Base-by-base conservation (phyloP, 306 rosid species). In the Pyrus bretschneideri region DNA sequence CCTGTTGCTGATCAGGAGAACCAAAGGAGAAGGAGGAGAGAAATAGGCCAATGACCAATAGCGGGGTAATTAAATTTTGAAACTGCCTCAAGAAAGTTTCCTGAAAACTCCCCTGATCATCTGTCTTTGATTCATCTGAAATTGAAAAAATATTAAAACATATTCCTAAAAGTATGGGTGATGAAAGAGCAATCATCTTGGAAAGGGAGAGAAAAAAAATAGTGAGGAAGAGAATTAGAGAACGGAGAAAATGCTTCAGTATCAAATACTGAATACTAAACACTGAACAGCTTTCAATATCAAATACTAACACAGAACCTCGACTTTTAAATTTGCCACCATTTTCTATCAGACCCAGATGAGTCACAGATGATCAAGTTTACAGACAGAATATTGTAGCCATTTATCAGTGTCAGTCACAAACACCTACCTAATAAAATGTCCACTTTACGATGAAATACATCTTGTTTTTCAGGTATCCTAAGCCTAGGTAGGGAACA, bases 1-100 rank as follows among this genome's bases (percentile, higher is more conserved):
- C 99, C 96, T 93, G 93, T 79, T 92, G 84, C 82, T 85, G 90
- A 42, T 92, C 97, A 27, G 78, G 77, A 75, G 92, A 81, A 74
- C 90, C 86, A 81, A 82, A 79, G 68, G 88, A 76, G 74, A 88
- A 80, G 44, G 92, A 86, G 12, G 90, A 66, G 72, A 91, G 76
- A 70, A 91, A 85, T 51, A 91, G 82, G 63, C 85, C 93, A 38
- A 95, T 71, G 73, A 87, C 83, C 79, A 95, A 21, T 38, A 89
- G 71, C 49, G 93, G 93, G 61, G 92, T 84, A 62, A 87, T 6
- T 52, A 89, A 51, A 68, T 78, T 89, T 72, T 88, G 91, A 76
- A 87, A 77, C 72, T 85, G 86, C 82, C 75, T 92, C 83, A 87
- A 22, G 77, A 92, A 81, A 60, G 83, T 19, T 59, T 89, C 92